phyloP scores from a whole-genome alignment of 345 rosid genomes.

The Citrus maxima region DNA sequence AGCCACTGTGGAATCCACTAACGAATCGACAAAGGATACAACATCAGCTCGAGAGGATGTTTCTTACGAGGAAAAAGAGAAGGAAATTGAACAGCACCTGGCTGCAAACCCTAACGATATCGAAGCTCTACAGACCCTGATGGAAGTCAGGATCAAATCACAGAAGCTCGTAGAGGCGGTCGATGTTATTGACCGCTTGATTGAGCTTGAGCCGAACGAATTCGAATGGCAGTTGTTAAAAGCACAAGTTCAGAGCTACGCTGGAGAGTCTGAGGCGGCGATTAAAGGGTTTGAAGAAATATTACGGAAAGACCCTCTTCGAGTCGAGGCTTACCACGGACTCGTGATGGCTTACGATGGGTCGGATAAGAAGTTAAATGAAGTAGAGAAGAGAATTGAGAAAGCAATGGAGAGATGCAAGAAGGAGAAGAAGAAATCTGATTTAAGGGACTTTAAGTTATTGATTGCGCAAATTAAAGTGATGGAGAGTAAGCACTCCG shows the following conservation, averaged over 20 bases:
- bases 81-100: conserved; percentile 42
- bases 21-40: background rate
- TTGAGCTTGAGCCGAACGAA: conserved; percentile 72
- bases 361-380: conserved; percentile 40
- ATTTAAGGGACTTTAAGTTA: conserved; percentile 74
- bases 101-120: conserved; percentile 41
- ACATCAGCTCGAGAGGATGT: conserved; percentile 15
- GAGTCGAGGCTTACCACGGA: conserved; percentile 90
- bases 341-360: conserved; percentile 68
- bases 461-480: conserved; percentile 74
- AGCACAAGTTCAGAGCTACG: conserved; percentile 52
- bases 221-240: conserved; percentile 72
- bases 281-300: conserved; percentile 57
- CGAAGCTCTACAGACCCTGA: conserved; percentile 49
- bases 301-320: conserved; percentile 60
- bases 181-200: conserved; percentile 55
- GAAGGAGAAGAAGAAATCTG: conserved; percentile 62
- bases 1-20: conserved; percentile 31
- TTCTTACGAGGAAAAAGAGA: conserved; percentile 48
- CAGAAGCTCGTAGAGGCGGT: conserved; percentile 56
- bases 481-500: conserved; percentile 57
- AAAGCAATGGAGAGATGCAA: conserved; percentile 71
- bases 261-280: conserved; percentile 65
- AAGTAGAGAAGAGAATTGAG: conserved; percentile 52
- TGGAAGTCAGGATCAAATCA: conserved; percentile 71